These are phyloP conservation scores for Solanum microdontum DNA, from an alignment of 257 asterid species.

Conservation along the genomic window DNA sequence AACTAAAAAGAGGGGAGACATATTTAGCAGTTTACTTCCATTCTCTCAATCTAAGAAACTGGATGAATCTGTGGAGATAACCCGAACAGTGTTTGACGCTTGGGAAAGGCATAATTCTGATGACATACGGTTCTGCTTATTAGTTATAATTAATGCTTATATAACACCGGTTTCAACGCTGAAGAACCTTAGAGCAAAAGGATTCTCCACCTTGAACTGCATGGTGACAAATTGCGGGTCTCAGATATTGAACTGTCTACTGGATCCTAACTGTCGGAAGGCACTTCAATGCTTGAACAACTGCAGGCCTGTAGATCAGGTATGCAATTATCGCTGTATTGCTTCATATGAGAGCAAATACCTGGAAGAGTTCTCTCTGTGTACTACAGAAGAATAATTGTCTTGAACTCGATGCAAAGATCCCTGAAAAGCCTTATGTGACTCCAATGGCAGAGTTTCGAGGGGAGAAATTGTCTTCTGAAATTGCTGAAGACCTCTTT, in stretches of 20 bases:
- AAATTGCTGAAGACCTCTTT: conserved; percentile 76
- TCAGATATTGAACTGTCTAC: conserved; percentile 65
- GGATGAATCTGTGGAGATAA: conserved; percentile 46
- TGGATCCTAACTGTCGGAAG: conserved; percentile 49
- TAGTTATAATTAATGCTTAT: too few species aligned
- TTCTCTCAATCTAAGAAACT: conserved; percentile 32
- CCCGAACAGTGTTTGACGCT: background rate
- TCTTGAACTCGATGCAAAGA: conserved; percentile 65
- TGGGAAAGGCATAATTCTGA: too few species aligned
- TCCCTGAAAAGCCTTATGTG: conserved; percentile 63
- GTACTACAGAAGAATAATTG: conserved; percentile 75
- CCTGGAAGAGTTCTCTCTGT: conserved; percentile 73
- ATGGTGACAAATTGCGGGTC: conserved; percentile 62
- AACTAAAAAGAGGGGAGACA: background rate
- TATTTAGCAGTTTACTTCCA: conserved; percentile 33
- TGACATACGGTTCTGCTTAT: too few species aligned
- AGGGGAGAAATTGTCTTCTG: conserved; percentile 26
- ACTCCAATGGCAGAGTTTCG: background rate
- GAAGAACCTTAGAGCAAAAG: conserved; percentile 77
- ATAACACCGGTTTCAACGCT: background rate
- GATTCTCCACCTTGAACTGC: conserved; percentile 68
- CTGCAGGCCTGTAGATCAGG: conserved; percentile 93
- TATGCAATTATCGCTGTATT: conserved; percentile 73
- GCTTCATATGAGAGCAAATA: conserved; percentile 75
- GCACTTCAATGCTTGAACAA: conserved; percentile 85